These are phyloP conservation scores for Pichia heedii DNA, from an alignment of 805 yeast genomes.

Conservation along the genomic window DNA sequence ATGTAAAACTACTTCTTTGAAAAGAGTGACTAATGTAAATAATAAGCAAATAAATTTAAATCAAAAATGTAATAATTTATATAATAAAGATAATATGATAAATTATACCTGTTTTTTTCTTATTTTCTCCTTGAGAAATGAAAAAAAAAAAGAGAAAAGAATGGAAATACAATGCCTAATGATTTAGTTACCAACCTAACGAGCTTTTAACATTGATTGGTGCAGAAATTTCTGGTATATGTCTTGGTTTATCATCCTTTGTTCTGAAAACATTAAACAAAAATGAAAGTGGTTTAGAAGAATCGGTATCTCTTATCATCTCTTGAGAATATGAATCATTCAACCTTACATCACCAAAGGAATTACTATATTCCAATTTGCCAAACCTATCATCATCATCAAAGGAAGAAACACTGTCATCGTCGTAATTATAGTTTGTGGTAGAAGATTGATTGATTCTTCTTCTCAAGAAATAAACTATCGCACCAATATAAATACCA, in stretches of 20 bases:
- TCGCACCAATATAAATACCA: conserved; percentile 34
- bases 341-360: conserved; percentile 8
- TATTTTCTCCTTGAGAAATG: too few species aligned
- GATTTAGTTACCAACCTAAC: conserved; percentile 64
- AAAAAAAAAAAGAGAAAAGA: too few species aligned
- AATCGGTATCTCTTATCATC: too few species aligned
- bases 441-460: conserved; percentile 6
- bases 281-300: conserved; percentile 9
- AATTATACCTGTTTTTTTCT: too few species aligned
- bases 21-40: not conserved
- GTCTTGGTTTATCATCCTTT: conserved; percentile 17
- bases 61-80: too few species aligned
- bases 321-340: conserved; percentile 1
- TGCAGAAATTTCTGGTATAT: conserved; percentile 44
- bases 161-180: too few species aligned
- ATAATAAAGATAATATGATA: too few species aligned
- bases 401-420: not conserved
- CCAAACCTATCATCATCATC: not conserved
- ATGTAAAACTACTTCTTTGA: conserved; percentile 10
- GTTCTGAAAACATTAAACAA: conserved; percentile 7
- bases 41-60: not conserved
- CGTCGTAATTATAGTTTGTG: not conserved
- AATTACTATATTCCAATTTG: conserved; percentile 1
- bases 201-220: conserved; percentile 68
- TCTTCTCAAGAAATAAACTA: conserved; percentile 6